Evolutionary conservation across 768 basidiomycete species (phyloP).

Genomic region (Agrocybe pediades): DNA sequence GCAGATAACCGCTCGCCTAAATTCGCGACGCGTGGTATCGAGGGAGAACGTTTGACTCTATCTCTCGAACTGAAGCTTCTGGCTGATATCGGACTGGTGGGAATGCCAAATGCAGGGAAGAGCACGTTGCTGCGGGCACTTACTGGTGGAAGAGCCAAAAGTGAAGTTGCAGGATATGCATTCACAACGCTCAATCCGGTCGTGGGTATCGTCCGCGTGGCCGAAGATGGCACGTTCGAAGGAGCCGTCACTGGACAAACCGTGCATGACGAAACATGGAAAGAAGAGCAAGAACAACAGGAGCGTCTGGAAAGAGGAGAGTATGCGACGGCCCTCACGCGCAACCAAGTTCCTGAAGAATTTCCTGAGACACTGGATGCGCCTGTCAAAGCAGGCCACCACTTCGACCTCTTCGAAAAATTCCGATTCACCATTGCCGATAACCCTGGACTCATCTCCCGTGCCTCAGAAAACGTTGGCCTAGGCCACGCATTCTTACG

Average conservation of each 20-base stretch:
- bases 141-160: slow-evolving; percentile 82
- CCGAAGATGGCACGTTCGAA: slow-evolving; percentile 76
- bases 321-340: slow-evolving; percentile 49
- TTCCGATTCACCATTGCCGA: slow-evolving; percentile 96
- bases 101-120: slow-evolving; percentile 94
- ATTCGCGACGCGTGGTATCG: slow-evolving; percentile 77
- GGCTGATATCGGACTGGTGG: slow-evolving; percentile 95
- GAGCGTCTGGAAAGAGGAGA: slow-evolving; percentile 54
- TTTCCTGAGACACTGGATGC: slow-evolving; percentile 18
- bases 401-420: slow-evolving; percentile 65
- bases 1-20: slow-evolving; percentile 77
- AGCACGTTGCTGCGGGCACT: slow-evolving; percentile 90
- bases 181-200: slow-evolving; percentile 97
- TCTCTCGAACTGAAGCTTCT: slow-evolving; percentile 90
- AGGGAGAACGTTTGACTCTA: slow-evolving; percentile 79
- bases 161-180: slow-evolving; percentile 86
- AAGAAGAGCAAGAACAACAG: slow-evolving; percentile 50
- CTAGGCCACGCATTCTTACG: slow-evolving; percentile 93
- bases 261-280: slow-evolving; percentile 67
- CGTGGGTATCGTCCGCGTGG: slow-evolving; percentile 85
- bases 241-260: slow-evolving; percentile 50
- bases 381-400: slow-evolving; percentile 37
- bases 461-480: slow-evolving; percentile 87
- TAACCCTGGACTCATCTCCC: slow-evolving; percentile 90
- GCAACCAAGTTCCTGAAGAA: slow-evolving; percentile 41